These are phyloP conservation scores for Hydnomerulius pinastri DNA, from an alignment of 768 basidiomycete species.

Conservation along the genomic window DNA sequence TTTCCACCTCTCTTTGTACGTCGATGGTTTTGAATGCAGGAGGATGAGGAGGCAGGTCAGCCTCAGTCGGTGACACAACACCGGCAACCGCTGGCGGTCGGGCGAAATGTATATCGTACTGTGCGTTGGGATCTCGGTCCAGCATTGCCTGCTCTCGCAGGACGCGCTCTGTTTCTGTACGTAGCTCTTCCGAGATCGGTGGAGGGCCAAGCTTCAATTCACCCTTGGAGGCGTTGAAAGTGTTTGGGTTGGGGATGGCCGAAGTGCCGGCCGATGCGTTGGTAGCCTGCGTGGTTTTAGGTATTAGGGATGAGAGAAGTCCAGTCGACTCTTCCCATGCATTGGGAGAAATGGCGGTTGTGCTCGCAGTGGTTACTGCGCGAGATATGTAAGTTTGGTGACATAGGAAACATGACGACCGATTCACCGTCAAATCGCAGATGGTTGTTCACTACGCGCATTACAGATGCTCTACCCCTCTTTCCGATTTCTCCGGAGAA, in stretches of 20 bases:
- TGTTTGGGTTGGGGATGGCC: slow-evolving; percentile 57
- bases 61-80: slow-evolving; percentile 60
- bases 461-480: slow-evolving; percentile 84
- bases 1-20: slow-evolving; percentile 87
- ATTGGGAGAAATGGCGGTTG: slow-evolving; percentile 59
- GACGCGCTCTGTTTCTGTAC: slow-evolving; percentile 76
- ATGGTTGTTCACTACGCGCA: slow-evolving; percentile 94
- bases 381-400: slow-evolving; percentile 23
- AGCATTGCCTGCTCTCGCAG: slow-evolving; percentile 81
- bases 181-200: slow-evolving; percentile 78
- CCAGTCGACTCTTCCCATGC: slow-evolving; percentile 89
- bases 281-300: slow-evolving; percentile 55
- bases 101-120: slow-evolving; percentile 61
- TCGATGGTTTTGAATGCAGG: slow-evolving; percentile 82
- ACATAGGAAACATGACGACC: neutral
- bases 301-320: slow-evolving; percentile 74
- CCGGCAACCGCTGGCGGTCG: slow-evolving; percentile 55
- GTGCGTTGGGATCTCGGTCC: slow-evolving; percentile 66
- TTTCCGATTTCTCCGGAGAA: slow-evolving; percentile 82
- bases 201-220: slow-evolving; percentile 84
- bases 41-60: slow-evolving; percentile 81
- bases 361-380: slow-evolving; percentile 70
- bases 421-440: slow-evolving; percentile 83
- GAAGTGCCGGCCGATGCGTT: slow-evolving; percentile 23
- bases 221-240: slow-evolving; percentile 76